These are phyloP conservation scores for Thelonectria discophora DNA, from an alignment of 2,329 filamentous ascomycete species.

Conservation along the genomic window DNA sequence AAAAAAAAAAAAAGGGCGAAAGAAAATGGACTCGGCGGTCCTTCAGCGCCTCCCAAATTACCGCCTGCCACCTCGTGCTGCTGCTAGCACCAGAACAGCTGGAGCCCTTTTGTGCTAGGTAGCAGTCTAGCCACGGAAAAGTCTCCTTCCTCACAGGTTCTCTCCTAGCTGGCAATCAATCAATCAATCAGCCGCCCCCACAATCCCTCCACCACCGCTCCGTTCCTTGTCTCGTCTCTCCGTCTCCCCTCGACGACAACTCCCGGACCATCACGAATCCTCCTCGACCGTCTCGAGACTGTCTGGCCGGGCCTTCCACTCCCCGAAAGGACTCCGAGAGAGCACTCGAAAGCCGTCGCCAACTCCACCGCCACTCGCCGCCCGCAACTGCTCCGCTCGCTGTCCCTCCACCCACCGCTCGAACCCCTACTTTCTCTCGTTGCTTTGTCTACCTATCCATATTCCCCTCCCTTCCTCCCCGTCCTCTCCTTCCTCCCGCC, in stretches of 20 bases:
- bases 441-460: slow-evolving; percentile 21
- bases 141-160: too few relatives aligned
- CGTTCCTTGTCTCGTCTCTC: slow-evolving; percentile 29
- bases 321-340: neutral
- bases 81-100: slow-evolving; percentile 19
- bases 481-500: slow-evolving; percentile 38
- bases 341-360: too few relatives aligned
- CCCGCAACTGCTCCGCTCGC: neutral
- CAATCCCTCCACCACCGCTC: slow-evolving; percentile 39
- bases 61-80: too few relatives aligned
- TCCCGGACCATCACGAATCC: slow-evolving; percentile 33
- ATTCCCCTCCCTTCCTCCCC: too few relatives aligned
- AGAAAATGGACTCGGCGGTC: too few relatives aligned
- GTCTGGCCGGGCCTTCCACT: neutral
- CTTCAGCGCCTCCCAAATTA: too few relatives aligned
- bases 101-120: neutral
- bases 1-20: neutral
- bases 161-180: slow-evolving; percentile 27
- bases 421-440: slow-evolving; percentile 19
- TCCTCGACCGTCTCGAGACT: slow-evolving; percentile 10
- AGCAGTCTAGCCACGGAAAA: neutral
- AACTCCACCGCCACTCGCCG: neutral
- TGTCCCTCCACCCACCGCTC: slow-evolving; percentile 15
- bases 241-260: slow-evolving; percentile 29
- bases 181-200: slow-evolving; percentile 33